A percentile compares a stretch with the other conserved stretches of the same genome.
Conservation (phyloP, 176 grass and related monocot genomes). For the Chrysopogon serrulatus region DNA sequence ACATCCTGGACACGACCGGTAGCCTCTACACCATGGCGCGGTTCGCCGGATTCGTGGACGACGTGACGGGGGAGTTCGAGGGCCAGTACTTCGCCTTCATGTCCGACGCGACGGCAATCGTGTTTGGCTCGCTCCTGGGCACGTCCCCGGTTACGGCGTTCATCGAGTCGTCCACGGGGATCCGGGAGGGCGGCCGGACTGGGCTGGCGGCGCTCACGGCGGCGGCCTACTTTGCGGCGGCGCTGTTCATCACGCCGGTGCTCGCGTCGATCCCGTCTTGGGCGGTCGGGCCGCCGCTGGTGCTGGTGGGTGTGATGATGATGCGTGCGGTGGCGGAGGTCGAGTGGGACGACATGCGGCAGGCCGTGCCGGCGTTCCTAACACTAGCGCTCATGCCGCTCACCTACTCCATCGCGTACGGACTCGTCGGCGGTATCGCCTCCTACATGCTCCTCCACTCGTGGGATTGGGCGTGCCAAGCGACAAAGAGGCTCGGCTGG, state of each 20-base stretch:
- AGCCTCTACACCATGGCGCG: constrained; percentile 78
- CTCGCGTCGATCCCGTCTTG: constrained; percentile 75
- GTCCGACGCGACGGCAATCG: constrained; percentile 80
- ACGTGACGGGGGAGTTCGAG: constrained; percentile 65
- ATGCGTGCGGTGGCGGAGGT: constrained; percentile 85
- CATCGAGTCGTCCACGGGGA: constrained; percentile 84
- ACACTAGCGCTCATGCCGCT: constrained; percentile 72
- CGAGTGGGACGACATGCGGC: constrained; percentile 70
- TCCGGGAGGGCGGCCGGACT: constrained; percentile 69
- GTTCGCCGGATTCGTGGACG: constrained; percentile 78
- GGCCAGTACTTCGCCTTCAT: constrained; percentile 91
- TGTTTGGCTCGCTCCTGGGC: constrained; percentile 63
- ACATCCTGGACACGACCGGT: constrained; percentile 80
- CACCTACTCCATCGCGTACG: constrained; percentile 86
- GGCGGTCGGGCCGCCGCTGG: constrained; percentile 75
- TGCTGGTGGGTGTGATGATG: constrained; percentile 84
- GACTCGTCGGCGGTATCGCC: constrained; percentile 66
- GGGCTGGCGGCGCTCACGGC: constrained; percentile 63
- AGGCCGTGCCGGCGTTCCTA: constrained; percentile 77
- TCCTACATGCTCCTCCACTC: constrained; percentile 60
- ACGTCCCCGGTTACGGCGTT: constrained; percentile 71
- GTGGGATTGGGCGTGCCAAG: constrained; percentile 45
- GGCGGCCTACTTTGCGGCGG: constrained; percentile 48
- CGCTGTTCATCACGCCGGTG: constrained; percentile 75
- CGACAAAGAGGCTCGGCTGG: neutral